Evolutionary conservation across 2,329 filamentous ascomycete genomes (phyloP).

Genomic region (Fusarium concolor): DNA sequence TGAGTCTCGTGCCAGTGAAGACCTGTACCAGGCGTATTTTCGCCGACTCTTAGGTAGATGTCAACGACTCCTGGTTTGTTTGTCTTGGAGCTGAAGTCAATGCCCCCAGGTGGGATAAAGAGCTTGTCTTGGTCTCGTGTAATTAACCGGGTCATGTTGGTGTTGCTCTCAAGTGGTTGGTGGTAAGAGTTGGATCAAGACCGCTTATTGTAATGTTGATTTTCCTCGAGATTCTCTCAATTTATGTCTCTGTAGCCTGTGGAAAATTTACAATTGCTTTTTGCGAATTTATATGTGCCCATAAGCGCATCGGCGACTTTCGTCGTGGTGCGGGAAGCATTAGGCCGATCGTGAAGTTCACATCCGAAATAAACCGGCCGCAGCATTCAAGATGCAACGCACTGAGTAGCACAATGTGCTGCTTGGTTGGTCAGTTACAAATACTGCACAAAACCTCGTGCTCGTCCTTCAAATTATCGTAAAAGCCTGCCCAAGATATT

Average conservation of each 20-base stretch:
- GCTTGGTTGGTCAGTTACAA: no score
- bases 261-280: accelerated
- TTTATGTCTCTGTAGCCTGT: no score
- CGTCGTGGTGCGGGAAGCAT: neutral
- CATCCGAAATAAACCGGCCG: neutral
- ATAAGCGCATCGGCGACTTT: conserved; percentile 1
- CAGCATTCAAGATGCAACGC: no score
- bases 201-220: neutral
- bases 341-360: neutral
- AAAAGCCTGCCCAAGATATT: no score
- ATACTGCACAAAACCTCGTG: no score
- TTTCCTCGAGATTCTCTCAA: conserved; percentile 11
- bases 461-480: no score
- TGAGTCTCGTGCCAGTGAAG: conserved; percentile 38
- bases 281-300: accelerated
- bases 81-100: conserved; percentile 11
- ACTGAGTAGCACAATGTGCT: neutral
- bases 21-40: conserved; percentile 20
- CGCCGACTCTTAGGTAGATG: conserved; percentile 21
- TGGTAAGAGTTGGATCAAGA: neutral
- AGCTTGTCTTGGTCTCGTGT: conserved; percentile 20
- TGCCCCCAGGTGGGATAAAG: conserved; percentile 18
- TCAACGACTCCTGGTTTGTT: conserved; percentile 4
- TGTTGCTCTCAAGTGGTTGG: neutral
- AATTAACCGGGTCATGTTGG: conserved; percentile 14